Evolutionary conservation across 78 protist species (phyloP).

Genomic region (Creolimax fragrantissima): DNA sequence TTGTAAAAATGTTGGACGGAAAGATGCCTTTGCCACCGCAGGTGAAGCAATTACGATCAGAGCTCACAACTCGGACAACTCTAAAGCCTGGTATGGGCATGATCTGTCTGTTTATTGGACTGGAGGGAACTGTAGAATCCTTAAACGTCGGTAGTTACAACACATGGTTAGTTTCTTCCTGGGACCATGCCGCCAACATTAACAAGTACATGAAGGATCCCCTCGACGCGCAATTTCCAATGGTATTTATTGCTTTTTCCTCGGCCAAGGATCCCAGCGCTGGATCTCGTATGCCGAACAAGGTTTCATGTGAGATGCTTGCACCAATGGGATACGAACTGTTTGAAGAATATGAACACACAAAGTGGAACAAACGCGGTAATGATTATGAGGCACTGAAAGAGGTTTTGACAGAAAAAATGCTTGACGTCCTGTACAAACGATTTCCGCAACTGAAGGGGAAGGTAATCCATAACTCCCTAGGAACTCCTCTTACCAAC

Average conservation of each 20-base stretch:
- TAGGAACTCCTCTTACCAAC: not conserved
- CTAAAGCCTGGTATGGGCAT: not conserved
- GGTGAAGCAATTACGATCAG: not conserved
- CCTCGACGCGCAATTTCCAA: not conserved
- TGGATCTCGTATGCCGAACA: not conserved
- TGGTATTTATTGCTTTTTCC: not conserved
- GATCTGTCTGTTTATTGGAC: not conserved
- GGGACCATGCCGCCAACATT: not conserved
- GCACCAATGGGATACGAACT: not conserved
- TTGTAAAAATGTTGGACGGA: not conserved
- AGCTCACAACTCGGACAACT: not conserved
- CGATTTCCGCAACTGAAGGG: not conserved
- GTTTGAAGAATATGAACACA: not conserved
- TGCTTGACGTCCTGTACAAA: not conserved
- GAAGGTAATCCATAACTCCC: not conserved
- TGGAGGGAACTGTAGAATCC: not conserved
- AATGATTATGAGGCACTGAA: not conserved
- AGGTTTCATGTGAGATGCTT: not conserved
- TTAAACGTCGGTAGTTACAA: not conserved
- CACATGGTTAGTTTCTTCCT: not conserved
- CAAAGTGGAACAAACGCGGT: not conserved
- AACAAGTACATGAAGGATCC: not conserved
- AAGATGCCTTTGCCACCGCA: not conserved
- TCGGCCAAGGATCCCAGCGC: not conserved
- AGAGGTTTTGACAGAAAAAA: not conserved